Evolutionary conservation across 176 grass and related monocot species (phyloP).

Genomic region (Microstegium vimineum): DNA sequence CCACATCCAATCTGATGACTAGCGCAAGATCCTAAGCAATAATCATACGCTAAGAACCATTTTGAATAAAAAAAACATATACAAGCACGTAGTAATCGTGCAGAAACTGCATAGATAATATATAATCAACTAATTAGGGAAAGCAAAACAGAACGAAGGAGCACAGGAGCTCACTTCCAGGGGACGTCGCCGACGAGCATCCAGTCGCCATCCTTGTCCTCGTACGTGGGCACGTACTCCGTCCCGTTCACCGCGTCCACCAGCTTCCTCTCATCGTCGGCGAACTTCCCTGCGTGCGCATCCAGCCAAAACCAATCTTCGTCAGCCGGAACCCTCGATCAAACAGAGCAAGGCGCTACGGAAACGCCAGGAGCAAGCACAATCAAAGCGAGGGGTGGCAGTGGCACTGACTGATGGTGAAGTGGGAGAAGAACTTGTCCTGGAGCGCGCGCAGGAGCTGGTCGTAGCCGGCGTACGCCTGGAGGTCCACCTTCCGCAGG

Average conservation of each 20-base stretch:
- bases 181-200: slow-evolving; percentile 99
- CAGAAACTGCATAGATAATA: neutral
- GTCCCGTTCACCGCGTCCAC: slow-evolving; percentile 84
- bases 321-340: neutral
- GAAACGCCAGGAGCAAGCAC: neutral
- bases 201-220: slow-evolving; percentile 99
- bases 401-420: slow-evolving; percentile 66
- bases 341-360: neutral
- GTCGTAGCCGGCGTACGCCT: slow-evolving; percentile 66
- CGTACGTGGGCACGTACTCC: slow-evolving; percentile 94
- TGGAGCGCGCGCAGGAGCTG: slow-evolving; percentile 74
- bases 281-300: slow-evolving; percentile 61
- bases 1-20: neutral
- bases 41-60: neutral
- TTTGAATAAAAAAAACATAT: neutral
- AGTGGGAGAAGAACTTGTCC: slow-evolving; percentile 98
- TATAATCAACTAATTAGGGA: neutral
- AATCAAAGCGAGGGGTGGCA: neutral
- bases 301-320: neutral
- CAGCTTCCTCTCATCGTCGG: slow-evolving; percentile 74
- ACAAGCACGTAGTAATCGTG: neutral
- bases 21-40: neutral
- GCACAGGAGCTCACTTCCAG: slow-evolving; percentile 73
- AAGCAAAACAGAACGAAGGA: neutral
- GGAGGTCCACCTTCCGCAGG: slow-evolving; percentile 90